Evolutionary conservation across 73 alveolate species (phyloP).

Genomic region (Symbiodinium natans): DNA sequence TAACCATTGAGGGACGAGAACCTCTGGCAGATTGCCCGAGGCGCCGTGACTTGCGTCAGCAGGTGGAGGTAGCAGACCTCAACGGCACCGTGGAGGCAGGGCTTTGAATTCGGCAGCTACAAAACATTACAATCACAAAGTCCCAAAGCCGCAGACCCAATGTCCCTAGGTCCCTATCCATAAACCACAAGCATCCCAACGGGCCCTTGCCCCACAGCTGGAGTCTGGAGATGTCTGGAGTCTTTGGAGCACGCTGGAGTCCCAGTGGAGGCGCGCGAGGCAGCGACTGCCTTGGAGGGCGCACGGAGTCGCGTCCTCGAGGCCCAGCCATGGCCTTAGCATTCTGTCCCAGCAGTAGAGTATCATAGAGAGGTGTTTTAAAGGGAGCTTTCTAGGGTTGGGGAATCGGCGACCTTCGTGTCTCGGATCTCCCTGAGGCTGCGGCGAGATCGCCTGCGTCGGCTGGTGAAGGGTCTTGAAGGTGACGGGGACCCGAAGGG

Average conservation of each 20-base stretch:
- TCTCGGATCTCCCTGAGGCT: background rate
- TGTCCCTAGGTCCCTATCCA: no score
- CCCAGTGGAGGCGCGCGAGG: background rate
- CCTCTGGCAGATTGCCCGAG: background rate
- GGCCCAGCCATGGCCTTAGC: background rate
- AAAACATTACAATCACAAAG: no score
- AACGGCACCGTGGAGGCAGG: background rate
- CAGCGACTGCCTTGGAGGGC: background rate
- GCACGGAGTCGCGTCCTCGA: background rate
- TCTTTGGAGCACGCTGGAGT: background rate
- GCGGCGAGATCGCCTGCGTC: slow-evolving; percentile 2
- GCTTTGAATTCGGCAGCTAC: no score
- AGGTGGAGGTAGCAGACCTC: background rate
- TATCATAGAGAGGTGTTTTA: background rate
- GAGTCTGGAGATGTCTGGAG: background rate
- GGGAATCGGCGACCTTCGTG: background rate
- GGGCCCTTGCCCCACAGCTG: no score
- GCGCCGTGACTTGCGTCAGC: background rate
- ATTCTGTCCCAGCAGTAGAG: background rate
- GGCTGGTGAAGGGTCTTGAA: slow-evolving; percentile 16
- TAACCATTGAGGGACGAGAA: no score
- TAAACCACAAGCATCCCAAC: no score
- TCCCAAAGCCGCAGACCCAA: no score
- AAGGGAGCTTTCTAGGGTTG: background rate
- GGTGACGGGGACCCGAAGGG: no score